Evolutionary conservation across 2,329 filamentous ascomycete species (phyloP).

Genomic region (Diplodia seriata): DNA sequence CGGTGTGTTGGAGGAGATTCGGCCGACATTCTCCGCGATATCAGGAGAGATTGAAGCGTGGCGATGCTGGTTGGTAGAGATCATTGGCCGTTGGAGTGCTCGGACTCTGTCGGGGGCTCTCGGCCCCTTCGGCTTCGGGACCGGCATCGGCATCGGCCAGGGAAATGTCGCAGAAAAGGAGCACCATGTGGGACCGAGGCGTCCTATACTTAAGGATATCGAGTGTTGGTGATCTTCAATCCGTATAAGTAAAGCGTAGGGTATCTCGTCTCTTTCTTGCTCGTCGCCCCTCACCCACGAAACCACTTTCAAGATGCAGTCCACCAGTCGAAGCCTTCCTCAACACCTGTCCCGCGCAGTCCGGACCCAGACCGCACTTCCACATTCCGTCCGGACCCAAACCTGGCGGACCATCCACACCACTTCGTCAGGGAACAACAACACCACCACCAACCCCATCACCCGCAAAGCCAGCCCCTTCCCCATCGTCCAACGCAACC

Average conservation of each 20-base stretch:
- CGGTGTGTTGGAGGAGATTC: background rate
- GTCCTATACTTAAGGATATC: background rate
- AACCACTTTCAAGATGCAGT: background rate
- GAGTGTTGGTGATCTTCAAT: background rate
- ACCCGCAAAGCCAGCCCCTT: background rate
- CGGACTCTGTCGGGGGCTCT: slow-evolving; percentile 9
- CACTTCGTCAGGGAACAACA: too few species aligned
- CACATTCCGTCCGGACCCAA: background rate
- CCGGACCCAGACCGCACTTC: background rate
- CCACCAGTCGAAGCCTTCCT: background rate
- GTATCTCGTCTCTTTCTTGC: background rate
- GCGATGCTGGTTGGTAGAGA: background rate
- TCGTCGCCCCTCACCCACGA: background rate
- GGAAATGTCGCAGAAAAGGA: background rate
- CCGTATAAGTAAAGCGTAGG: too few species aligned
- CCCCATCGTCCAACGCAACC: slow-evolving; percentile 32
- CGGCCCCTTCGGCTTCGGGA: slow-evolving; percentile 27
- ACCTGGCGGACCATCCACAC: background rate
- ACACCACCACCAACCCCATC: slow-evolving; percentile 2
- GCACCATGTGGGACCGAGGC: too few species aligned
- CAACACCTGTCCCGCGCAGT: background rate
- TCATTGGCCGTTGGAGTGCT: background rate
- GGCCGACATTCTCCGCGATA: background rate
- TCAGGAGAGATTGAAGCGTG: background rate
- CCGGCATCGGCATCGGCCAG: slow-evolving; percentile 25